Evolutionary conservation across 768 basidiomycete genomes (phyloP).

Genomic region (Lactarius vividus): DNA sequence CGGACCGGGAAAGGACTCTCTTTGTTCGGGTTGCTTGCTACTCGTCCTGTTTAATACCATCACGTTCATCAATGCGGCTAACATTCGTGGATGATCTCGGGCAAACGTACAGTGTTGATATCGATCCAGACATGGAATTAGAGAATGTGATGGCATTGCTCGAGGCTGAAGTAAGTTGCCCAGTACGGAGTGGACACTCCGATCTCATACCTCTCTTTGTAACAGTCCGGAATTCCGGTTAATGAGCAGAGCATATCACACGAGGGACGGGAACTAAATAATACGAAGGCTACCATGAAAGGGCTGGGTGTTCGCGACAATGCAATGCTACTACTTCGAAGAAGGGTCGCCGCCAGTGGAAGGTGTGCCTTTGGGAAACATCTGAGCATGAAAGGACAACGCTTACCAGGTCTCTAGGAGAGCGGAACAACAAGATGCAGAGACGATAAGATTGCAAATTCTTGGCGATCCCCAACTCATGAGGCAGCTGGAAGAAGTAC

Average conservation of each 20-base stretch:
- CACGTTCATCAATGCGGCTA: slow-evolving; percentile 50
- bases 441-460: slow-evolving; percentile 87
- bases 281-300: slow-evolving; percentile 65
- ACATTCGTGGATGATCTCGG: slow-evolving; percentile 72
- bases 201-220: slow-evolving; percentile 11
- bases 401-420: slow-evolving; percentile 42
- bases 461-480: slow-evolving; percentile 82
- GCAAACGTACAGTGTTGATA: slow-evolving; percentile 67
- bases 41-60: neutral
- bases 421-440: slow-evolving; percentile 76
- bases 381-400: neutral
- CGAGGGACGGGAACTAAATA: slow-evolving; percentile 61
- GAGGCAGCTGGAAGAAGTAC: slow-evolving; percentile 58
- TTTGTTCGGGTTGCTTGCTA: neutral
- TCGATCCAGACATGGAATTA: slow-evolving; percentile 87
- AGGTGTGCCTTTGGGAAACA: slow-evolving; percentile 33
- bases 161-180: slow-evolving; percentile 84
- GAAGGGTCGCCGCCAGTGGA: slow-evolving; percentile 52
- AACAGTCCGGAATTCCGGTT: slow-evolving; percentile 70
- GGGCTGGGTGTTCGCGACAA: slow-evolving; percentile 61
- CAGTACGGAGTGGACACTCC: neutral
- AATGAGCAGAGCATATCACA: slow-evolving; percentile 71
- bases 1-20: neutral
- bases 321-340: slow-evolving; percentile 65
- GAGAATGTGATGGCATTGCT: slow-evolving; percentile 90